Percentiles rank a stretch among this genome's conserved stretches.
Evolutionary conservation across 495 filamentous ascomycete genomes (phyloP).

Genomic region (Xylaria intraflava): DNA sequence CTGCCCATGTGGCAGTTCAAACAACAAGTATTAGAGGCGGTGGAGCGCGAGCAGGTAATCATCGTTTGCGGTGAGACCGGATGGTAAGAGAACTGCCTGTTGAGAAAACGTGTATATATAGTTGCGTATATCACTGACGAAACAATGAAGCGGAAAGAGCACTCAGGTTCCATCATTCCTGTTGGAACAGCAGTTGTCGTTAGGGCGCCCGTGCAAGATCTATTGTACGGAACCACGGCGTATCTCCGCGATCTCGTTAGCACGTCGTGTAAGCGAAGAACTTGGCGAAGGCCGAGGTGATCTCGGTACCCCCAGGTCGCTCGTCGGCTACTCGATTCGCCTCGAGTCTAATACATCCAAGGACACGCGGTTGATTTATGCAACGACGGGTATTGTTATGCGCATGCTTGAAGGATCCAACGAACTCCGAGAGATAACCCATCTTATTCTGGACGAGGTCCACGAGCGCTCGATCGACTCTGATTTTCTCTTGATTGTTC

Average conservation of each 20-base stretch:
- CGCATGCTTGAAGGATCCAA: conserved; percentile 89
- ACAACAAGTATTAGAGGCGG: conserved; percentile 62
- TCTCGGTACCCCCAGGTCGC: conserved; percentile 70
- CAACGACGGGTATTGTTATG: conserved; percentile 85
- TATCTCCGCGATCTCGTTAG: conserved; percentile 92
- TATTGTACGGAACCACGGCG: conserved; percentile 94
- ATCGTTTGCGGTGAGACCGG: conserved; percentile 96
- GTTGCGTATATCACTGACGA: conserved; percentile 12
- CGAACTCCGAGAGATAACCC: conserved; percentile 79
- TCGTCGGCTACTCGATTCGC: conserved; percentile 90
- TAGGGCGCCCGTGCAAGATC: conserved; percentile 77
- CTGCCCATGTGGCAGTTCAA: conserved; percentile 88
- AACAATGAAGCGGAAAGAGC: conserved; percentile 65
- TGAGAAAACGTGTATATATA: background rate
- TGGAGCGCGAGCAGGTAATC: conserved; percentile 70
- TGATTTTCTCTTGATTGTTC: conserved; percentile 85
- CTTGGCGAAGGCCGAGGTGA: conserved; percentile 78
- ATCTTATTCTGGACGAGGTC: conserved; percentile 90
- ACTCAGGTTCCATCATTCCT: conserved; percentile 93
- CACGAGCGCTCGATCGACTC: conserved; percentile 94
- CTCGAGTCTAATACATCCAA: conserved; percentile 78
- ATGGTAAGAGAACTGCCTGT: conserved; percentile 38
- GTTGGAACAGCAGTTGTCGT: conserved; percentile 75
- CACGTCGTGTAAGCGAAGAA: conserved; percentile 86
- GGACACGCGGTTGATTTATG: conserved; percentile 79